Evolutionary conservation across 306 rosid genomes (phyloP).

Genomic region (Ormosia semicastrata): DNA sequence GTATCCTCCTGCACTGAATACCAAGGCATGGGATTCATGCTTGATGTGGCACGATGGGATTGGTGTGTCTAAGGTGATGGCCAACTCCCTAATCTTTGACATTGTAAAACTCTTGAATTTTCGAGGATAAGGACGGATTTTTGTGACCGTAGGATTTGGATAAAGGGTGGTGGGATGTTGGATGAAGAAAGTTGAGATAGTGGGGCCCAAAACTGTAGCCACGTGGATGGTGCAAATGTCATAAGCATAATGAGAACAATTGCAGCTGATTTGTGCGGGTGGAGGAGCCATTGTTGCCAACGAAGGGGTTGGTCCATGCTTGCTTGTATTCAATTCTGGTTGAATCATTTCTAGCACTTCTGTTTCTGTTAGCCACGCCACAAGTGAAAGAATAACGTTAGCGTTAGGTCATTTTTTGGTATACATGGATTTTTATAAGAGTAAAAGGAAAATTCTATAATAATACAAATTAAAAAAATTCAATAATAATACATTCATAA

Average conservation of each 20-base stretch:
- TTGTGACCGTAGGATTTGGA: constrained; percentile 9
- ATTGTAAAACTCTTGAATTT: constrained; percentile 29
- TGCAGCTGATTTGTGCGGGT: constrained; percentile 26
- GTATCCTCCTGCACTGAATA: constrained; percentile 46
- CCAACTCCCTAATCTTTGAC: constrained; percentile 27
- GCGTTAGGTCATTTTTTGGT: too few species aligned
- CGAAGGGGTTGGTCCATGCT: not conserved
- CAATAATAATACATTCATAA: too few species aligned
- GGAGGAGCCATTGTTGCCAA: not conserved
- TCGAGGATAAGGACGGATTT: constrained; percentile 44
- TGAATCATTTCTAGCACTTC: not conserved
- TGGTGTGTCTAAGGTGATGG: not conserved
- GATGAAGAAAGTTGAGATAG: constrained; percentile 35
- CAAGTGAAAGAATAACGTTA: too few species aligned
- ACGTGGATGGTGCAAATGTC: constrained; percentile 43
- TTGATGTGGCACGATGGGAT: not conserved
- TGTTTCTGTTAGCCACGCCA: not conserved
- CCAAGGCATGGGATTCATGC: constrained; percentile 14
- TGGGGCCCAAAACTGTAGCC: constrained; percentile 42
- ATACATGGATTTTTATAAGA: too few species aligned
- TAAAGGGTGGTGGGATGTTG: not conserved
- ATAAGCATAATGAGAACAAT: constrained; percentile 32
- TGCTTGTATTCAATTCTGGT: not conserved
- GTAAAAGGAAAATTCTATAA: too few species aligned
- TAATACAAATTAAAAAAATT: too few species aligned